Evolutionary conservation across 768 basidiomycete species (phyloP), one percentile per base, ranked within the genome.

Genomic region (Leccinum aurantiacum): DNA sequence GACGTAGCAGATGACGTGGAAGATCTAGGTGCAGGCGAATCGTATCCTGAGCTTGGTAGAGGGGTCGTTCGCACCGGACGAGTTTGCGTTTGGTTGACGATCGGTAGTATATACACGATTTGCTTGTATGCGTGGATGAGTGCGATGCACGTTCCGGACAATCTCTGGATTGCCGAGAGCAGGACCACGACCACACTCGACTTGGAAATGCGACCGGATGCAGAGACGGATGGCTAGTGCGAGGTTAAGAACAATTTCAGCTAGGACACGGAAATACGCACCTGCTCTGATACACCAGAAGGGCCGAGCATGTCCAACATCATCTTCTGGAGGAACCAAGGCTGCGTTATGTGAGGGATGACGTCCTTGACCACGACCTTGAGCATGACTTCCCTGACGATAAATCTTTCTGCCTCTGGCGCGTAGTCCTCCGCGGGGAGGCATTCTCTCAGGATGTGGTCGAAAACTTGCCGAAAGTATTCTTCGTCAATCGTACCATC

Each of bases 281-380:
- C 75, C 65, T 69, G 63, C 49, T 67, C 63, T 14, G 61, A 54
- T 22, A 17, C 59, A 25, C 72, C 74, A 2, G 75, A 71, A 38
- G 71, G 69, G 25, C 85, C 89, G 11, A 96, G 75, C 3, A 88
- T 71, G 66, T 87, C 85, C 37, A 95, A 77, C 11, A 90, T 77
- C 3, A 82, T 68, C 67, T 80, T 85, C 59, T 93, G 86, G 50
- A 96, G 82, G 71, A 97, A 98, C 94, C 95, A 98, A 0, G 91
- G 90, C 70, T 97, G 89, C 6, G 85, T 83, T 54, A 96, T 71
- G 64, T 84, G 86, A 31, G 87, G 87, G 25, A 89, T 68, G 25
- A 89, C 74, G 62, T 87, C 85, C 52, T 82, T 81, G 62, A 94
- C 76, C 6, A 98, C 75, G 24, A 91, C 79, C 65, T 90, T 89